Evolutionary conservation across 148 eudicot genomes (phyloP), one percentile per base, ranked within the genome.

Genomic region (Linanthus parryae): DNA sequence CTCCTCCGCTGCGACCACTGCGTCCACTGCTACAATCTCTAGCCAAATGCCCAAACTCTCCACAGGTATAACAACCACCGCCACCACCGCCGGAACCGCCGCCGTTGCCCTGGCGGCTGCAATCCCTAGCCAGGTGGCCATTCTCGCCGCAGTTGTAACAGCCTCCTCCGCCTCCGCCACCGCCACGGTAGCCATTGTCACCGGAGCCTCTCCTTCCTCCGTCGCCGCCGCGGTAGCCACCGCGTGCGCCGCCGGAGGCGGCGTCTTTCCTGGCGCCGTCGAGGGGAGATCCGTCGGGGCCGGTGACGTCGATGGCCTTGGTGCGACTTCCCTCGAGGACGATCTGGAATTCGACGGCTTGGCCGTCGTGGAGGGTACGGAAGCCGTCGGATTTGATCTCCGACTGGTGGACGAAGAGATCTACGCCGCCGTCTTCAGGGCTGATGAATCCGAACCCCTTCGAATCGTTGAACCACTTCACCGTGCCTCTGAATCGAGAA

Each of bases 391-490:
- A 63, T 54, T 64, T 57, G 67, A 88, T 79, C 3, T 73, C 61
- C 7, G 84, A 64, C 2, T 74, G 81, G 15, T 84, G 94, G 25
- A 88, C 89, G 64, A 84, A 88, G 23, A 88, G 69, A 18, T 88
- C 94, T 12, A 74, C 80, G 26, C 72, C 73, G 22, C 70, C 75
- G n/a, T 66, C 75, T 1, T 81, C 80, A 1, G 84, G 83, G 2
- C 30, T 42, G 68, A 88, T 84, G 73, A 88, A 88, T 1, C 96
- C 96, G 62, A 53, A 88, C 1, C 96, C 96, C 33, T 77, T 84
- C 18, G 17, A 40, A 29, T 77, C 76, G 57, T 58, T 56, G 74
- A 88, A 88, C 61, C 69, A 55, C 3, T 56, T 14, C 4, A 88
- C 96, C 0, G 48, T 56, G 0, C 94, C 94, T 0, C 36, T 44